Evolutionary conservation across 2,329 filamentous ascomycete genomes (phyloP).

Genomic region (Fusarium mundagurra): DNA sequence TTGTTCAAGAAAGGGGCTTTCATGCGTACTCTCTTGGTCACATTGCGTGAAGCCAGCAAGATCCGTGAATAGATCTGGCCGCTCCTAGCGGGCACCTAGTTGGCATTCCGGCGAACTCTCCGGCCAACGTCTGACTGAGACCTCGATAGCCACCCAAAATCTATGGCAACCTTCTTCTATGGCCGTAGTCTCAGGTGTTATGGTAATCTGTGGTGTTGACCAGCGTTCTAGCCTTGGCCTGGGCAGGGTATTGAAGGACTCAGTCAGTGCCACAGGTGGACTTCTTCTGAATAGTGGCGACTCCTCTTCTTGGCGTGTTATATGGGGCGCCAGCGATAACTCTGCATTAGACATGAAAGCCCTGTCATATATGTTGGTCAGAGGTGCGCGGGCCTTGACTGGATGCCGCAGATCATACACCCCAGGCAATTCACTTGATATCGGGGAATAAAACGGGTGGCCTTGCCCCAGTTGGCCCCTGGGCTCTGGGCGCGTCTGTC

Average conservation of each 20-base stretch:
- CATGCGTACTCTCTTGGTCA: conserved; percentile 36
- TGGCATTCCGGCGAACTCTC: neutral
- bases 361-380: conserved; percentile 31
- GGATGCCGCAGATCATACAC: conserved; percentile 15
- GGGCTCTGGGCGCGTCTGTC: conserved; percentile 6
- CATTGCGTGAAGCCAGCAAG: conserved; percentile 7
- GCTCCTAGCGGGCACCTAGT: neutral
- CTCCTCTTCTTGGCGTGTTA: neutral
- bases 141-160: conserved; percentile 62
- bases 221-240: conserved; percentile 34
- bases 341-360: neutral
- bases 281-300: neutral
- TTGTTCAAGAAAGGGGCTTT: neutral
- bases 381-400: conserved; percentile 27
- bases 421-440: conserved; percentile 17
- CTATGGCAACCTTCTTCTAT: conserved; percentile 47
- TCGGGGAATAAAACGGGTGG: neutral
- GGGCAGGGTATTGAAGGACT: neutral
- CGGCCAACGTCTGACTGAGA: conserved; percentile 50
- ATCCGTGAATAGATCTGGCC: conserved; percentile 3
- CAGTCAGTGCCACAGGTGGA: neutral
- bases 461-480: neutral
- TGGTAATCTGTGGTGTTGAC: conserved; percentile 54
- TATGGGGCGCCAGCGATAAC: neutral
- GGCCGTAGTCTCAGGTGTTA: conserved; percentile 54